Conservation (phyloP, 2,329 filamentous ascomycete genomes). For the Talaromyces sp. region DNA sequence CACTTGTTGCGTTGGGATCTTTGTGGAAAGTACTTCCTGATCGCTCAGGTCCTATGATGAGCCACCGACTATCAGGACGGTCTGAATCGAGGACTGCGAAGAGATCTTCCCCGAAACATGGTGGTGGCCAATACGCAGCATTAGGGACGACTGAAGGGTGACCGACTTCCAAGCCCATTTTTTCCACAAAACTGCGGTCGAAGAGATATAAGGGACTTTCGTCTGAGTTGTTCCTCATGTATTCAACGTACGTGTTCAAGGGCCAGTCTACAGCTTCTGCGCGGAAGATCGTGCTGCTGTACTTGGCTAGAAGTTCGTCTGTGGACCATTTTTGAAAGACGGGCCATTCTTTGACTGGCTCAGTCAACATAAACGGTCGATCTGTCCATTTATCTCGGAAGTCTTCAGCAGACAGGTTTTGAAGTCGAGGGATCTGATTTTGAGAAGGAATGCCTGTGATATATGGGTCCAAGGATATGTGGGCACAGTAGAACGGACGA, state of each 20-base stretch:
- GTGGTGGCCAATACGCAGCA: constrained; percentile 71
- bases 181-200: constrained; percentile 79
- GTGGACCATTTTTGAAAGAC: constrained; percentile 71
- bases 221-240: constrained; percentile 75
- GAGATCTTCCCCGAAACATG: constrained; percentile 81
- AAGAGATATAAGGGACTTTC: constrained; percentile 93
- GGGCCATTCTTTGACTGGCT: constrained; percentile 78
- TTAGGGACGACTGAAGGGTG: constrained; percentile 36
- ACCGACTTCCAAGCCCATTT: constrained; percentile 70
- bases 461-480: constrained; percentile 66
- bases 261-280: constrained; percentile 95
- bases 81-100: constrained; percentile 75
- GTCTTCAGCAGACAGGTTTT: constrained; percentile 66
- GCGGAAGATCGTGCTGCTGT: constrained; percentile 68
- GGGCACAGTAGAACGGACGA: constrained; percentile 83
- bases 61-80: constrained; percentile 84
- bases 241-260: constrained; percentile 73
- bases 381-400: constrained; percentile 75
- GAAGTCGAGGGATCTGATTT: constrained; percentile 70
- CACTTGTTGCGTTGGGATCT: constrained; percentile 65
- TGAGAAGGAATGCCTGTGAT: constrained; percentile 65
- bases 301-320: constrained; percentile 61
- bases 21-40: constrained; percentile 96
- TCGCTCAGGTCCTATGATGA: constrained; percentile 82
- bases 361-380: constrained; percentile 80